Conservation (phyloP, 1,284 basidiomycete species). For the Kwoniella shivajii region DNA sequence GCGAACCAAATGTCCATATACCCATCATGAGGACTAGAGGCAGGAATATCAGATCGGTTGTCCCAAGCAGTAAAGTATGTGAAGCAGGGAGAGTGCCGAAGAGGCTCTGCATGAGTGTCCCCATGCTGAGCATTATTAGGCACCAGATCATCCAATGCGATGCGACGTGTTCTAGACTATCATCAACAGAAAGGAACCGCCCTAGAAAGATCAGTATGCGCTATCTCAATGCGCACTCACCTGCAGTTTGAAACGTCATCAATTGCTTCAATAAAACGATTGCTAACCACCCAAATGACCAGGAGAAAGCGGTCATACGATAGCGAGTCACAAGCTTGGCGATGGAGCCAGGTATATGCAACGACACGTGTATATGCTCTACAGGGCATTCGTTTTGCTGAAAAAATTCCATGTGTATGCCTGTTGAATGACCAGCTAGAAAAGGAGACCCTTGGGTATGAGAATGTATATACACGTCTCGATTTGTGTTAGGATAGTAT, state of each 20-base stretch:
- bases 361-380: constrained; percentile 57
- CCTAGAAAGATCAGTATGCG: constrained; percentile 3
- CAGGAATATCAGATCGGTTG: constrained; percentile 8
- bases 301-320: constrained; percentile 67
- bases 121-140: neutral
- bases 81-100: neutral
- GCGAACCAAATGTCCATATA: constrained; percentile 16
- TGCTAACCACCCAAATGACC: constrained; percentile 68
- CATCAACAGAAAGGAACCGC: neutral
- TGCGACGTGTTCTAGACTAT: neutral
- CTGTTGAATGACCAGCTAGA: constrained; percentile 42
- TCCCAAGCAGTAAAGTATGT: constrained; percentile 12
- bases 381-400: constrained; percentile 52
- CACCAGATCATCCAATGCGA: neutral
- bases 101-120: neutral
- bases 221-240: constrained; percentile 10
- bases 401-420: constrained; percentile 47
- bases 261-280: constrained; percentile 12
- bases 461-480: constrained; percentile 66
- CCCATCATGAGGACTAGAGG: constrained; percentile 16
- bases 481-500: constrained; percentile 61
- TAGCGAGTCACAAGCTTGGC: constrained; percentile 73
- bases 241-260: constrained; percentile 1
- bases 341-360: constrained; percentile 70
- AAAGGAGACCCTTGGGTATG: constrained; percentile 69